Conservation (phyloP, 441 rosid genomes). For the Erodium trifolium region DNA sequence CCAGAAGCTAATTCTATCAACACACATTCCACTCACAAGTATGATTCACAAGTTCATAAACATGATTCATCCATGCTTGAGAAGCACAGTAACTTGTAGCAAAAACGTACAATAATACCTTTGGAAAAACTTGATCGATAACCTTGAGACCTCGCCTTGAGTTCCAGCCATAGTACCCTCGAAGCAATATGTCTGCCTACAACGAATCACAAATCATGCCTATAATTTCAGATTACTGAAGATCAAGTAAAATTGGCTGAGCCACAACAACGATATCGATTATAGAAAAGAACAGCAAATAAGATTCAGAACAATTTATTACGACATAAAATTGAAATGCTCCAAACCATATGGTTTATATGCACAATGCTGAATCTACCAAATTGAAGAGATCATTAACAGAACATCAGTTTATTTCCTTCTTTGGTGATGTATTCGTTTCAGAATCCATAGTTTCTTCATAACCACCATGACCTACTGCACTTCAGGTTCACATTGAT, state of each 20-base stretch:
- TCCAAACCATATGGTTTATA: not conserved
- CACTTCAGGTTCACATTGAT: not conserved
- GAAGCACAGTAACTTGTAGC: not conserved
- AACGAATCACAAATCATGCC: not conserved
- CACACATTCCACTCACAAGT: not conserved
- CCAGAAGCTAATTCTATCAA: not conserved
- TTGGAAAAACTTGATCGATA: conserved; percentile 71
- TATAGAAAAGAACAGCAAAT: not conserved
- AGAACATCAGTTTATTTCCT: no score
- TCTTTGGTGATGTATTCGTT: no score
- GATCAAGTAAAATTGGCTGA: not conserved
- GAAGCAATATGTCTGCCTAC: conserved; percentile 73
- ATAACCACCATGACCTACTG: not conserved
- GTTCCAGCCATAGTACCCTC: conserved; percentile 93
- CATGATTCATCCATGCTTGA: not conserved
- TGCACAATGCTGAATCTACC: not conserved
- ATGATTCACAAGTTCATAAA: not conserved
- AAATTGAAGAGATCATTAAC: no score
- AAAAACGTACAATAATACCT: conserved; percentile 33
- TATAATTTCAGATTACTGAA: not conserved
- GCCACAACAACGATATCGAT: no score
- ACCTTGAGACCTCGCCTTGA: conserved; percentile 69
- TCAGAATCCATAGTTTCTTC: not conserved
- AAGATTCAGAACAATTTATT: not conserved
- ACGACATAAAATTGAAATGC: not conserved